These are phyloP conservation scores for Rhodotorula graminis DNA, from an alignment of 768 basidiomycete species.

Conservation along the genomic window DNA sequence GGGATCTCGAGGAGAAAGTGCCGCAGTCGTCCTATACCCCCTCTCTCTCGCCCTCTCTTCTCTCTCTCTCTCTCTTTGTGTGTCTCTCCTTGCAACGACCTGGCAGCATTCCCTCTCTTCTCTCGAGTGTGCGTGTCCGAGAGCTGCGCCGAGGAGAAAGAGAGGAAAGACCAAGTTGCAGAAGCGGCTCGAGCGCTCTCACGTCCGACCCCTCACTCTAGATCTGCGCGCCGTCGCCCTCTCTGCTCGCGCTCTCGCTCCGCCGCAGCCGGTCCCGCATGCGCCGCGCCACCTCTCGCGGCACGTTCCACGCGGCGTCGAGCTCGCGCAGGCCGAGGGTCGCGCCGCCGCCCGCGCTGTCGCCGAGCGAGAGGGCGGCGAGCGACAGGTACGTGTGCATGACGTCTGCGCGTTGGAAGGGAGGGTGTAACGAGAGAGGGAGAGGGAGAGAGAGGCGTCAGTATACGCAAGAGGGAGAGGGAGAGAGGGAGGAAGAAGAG, in stretches of 20 bases:
- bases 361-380: constrained; percentile 64
- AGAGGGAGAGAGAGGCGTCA: not conserved
- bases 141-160: too few relatives aligned
- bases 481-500: constrained; percentile 5
- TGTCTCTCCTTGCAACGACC: too few relatives aligned
- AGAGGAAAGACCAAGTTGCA: too few relatives aligned
- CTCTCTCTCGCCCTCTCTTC: too few relatives aligned
- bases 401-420: constrained; percentile 58
- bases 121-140: too few relatives aligned
- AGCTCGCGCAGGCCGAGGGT: not conserved
- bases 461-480: too few relatives aligned
- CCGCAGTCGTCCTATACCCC: too few relatives aligned
- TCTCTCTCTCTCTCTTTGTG: too few relatives aligned
- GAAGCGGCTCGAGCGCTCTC: not conserved
- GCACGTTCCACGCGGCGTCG: constrained; percentile 31
- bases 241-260: not conserved
- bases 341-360: not conserved
- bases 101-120: too few relatives aligned
- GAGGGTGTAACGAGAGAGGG: constrained; percentile 4
- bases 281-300: constrained; percentile 7
- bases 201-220: too few relatives aligned
- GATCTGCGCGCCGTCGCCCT: not conserved
- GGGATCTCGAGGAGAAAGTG: too few relatives aligned
- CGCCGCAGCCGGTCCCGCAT: not conserved
- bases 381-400: constrained; percentile 91